Evolutionary conservation across 2,329 filamentous ascomycete genomes (phyloP), one percentile per base, ranked within the genome.

Genomic region (Didymosphaeria variabile): DNA sequence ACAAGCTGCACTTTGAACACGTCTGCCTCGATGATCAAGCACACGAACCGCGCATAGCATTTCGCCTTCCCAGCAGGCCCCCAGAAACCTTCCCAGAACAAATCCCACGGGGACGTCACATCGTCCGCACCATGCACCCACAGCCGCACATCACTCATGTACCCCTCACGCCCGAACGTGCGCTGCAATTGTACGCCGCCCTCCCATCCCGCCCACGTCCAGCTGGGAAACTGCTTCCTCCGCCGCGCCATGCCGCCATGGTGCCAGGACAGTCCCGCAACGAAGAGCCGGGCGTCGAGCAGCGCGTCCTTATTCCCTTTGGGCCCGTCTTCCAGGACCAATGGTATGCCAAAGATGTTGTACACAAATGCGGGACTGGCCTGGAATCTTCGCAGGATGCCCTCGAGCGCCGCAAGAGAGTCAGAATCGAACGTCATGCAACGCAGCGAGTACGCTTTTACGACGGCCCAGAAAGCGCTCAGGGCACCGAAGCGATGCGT

Each of bases 191-290:
- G 52, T 17, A 60, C 36, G n/a, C 4, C 12, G 29, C 45, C 62
- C 57, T 57, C 40, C 60, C 62, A 63, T 19, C 57, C 62, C 10
- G 55, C 55, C 60, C 62, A 63, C 15, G 57, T 58, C 62, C 60
- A 65, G 55, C 62, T 65, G 26, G 60, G 62, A 31, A 63, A 63
- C 13, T 44, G 32, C 38, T 38, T 52, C 26, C 55, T 46, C 9
- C 58, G 47, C 19, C 50, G 44, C 23, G 62, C 36, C 19, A 54
- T n/a, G 15, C 26, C 40, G 26, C 15, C n/a, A 54, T 56, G 44
- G 15, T 45, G 38, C 57, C 57, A 60, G 1, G 58, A 52, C 6
- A 65, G 23, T 17, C 45, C 51, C 4, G 57, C 44, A 29, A 58
- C 26, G 55, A 60, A 61, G 13, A 55, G 46, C 12, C 31, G 44